Conservation (phyloP, 1,139 yeast genomes). For the Diutina sp. region DNA sequence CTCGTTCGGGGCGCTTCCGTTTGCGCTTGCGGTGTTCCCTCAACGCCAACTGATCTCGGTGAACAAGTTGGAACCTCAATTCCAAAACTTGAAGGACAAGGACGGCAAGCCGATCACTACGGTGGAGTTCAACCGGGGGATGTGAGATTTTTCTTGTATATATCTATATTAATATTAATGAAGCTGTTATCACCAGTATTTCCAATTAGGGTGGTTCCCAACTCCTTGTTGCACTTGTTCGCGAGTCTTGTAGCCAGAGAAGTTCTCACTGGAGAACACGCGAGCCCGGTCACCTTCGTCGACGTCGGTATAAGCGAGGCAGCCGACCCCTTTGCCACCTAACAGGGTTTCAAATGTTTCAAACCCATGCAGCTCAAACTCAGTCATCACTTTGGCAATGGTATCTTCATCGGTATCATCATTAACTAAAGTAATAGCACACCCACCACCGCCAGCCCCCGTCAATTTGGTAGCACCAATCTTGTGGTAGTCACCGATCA, state of each 20-base stretch:
- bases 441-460: conserved; percentile 99
- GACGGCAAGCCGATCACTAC: conserved; percentile 45
- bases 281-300: not conserved
- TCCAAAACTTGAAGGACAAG: conserved; percentile 47
- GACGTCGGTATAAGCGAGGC: conserved; percentile 9
- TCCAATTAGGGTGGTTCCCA: not conserved
- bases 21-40: conserved; percentile 92
- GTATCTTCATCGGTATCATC: conserved; percentile 25
- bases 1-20: conserved; percentile 78
- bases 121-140: conserved; percentile 89
- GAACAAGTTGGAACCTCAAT: conserved; percentile 45
- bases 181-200: not conserved
- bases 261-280: not conserved
- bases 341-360: conserved; percentile 72
- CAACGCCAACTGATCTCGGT: conserved; percentile 60
- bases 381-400: conserved; percentile 18
- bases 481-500: conserved; percentile 42
- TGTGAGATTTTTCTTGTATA: conserved; percentile 20
- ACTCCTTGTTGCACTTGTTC: not conserved
- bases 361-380: conserved; percentile 38
- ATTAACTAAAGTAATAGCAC: conserved; percentile 77
- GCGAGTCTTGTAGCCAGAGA: not conserved
- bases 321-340: conserved; percentile 84
- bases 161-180: not conserved
- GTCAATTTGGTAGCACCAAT: conserved; percentile 89